These are phyloP conservation scores for Fusarium liriodendri DNA, from an alignment of 2,329 filamentous ascomycete genomes.

Conservation along the genomic window DNA sequence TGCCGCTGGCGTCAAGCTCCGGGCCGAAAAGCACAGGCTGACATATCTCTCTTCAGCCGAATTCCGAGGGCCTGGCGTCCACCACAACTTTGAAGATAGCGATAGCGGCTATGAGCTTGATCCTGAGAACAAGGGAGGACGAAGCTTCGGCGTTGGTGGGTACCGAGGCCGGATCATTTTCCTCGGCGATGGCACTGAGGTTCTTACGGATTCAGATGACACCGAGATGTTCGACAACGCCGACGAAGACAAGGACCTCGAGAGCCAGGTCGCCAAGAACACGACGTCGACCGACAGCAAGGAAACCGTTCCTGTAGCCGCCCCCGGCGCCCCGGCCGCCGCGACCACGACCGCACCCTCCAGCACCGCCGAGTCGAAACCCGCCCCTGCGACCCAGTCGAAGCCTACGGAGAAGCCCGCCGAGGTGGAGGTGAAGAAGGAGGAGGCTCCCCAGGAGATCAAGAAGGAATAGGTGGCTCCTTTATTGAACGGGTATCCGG, in stretches of 20 bases:
- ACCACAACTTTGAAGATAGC: conserved; percentile 85
- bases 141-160: conserved; percentile 74
- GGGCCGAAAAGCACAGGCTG: conserved; percentile 21
- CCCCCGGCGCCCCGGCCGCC: conserved; percentile 35
- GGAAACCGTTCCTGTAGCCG: conserved; percentile 36
- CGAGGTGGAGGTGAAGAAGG: conserved; percentile 41
- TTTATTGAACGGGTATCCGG: conserved; percentile 27
- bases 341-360: conserved; percentile 13
- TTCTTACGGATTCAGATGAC: conserved; percentile 88
- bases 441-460: conserved; percentile 42
- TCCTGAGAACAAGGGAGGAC: conserved; percentile 68
- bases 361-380: conserved; percentile 39
- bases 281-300: conserved; percentile 42
- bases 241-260: conserved; percentile 87
- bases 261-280: conserved; percentile 81
- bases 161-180: conserved; percentile 91
- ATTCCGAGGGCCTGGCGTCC: conserved; percentile 84
- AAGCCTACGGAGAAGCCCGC: conserved; percentile 37
- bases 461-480: conserved; percentile 53
- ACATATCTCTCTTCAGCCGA: conserved; percentile 67
- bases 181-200: conserved; percentile 93
- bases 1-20: conserved; percentile 5
- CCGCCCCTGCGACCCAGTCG: conserved; percentile 31
- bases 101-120: conserved; percentile 82
- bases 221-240: conserved; percentile 92